Percentiles rank a stretch among this genome's conserved stretches.
Evolutionary conservation across 352 stramenopile species (phyloP).

Genomic region (Phytophthora pluvialis): DNA sequence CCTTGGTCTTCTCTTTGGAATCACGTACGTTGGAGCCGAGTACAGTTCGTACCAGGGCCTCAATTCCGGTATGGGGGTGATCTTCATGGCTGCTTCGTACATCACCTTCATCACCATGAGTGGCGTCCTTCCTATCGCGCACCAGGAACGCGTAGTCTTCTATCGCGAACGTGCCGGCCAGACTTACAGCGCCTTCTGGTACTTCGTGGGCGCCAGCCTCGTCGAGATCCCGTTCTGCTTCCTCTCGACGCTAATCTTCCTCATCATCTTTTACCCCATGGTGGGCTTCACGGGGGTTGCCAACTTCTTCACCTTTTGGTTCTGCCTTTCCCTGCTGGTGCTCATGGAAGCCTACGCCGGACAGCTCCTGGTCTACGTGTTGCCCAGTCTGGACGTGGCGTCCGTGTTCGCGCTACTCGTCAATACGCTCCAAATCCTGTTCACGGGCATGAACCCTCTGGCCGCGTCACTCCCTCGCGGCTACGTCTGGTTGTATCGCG

Average conservation of each 20-base stretch:
- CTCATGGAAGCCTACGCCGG: constrained; percentile 19
- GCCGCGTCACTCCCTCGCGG: constrained; percentile 4
- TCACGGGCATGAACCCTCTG: constrained; percentile 20
- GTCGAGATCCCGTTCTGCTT: constrained; percentile 27
- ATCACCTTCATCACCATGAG: constrained; percentile 10
- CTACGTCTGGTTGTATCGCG: constrained; percentile 18
- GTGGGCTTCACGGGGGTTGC: constrained; percentile 23
- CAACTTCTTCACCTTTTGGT: constrained; percentile 25
- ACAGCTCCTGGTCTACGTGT: constrained; percentile 12
- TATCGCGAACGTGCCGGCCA: constrained; percentile 20
- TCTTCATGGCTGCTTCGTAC: constrained; percentile 10
- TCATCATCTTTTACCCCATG: constrained; percentile 29
- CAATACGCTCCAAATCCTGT: constrained; percentile 18
- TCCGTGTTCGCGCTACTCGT: constrained; percentile 1
- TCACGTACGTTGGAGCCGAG: constrained; percentile 50
- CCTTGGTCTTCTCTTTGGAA: constrained; percentile 69
- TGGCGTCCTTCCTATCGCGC: constrained; percentile 7
- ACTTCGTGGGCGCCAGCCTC: constrained; percentile 13
- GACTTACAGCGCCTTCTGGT: constrained; percentile 27
- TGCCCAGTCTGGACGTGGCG: constrained; percentile 15
- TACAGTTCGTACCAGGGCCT: constrained; percentile 40
- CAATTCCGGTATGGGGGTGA: constrained; percentile 50
- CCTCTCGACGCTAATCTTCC: constrained; percentile 11
- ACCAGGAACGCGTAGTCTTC: constrained; percentile 11
- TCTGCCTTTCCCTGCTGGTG: constrained; percentile 17